These are phyloP conservation scores for Colletotrichum sublineola DNA, from an alignment of 2,329 filamentous ascomycete genomes.

Conservation along the genomic window DNA sequence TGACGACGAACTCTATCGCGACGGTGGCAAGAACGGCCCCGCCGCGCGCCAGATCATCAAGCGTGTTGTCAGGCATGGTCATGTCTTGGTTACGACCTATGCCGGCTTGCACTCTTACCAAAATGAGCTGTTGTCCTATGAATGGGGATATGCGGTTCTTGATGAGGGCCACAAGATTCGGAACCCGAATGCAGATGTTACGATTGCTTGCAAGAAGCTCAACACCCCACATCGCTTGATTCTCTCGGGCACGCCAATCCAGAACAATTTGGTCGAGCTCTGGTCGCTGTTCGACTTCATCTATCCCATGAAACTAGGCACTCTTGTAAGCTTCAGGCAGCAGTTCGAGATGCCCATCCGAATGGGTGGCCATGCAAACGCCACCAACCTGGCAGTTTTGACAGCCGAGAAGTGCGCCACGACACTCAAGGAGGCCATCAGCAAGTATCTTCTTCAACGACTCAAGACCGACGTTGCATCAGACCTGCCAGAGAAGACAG, in stretches of 20 bases:
- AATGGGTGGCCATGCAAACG: slow-evolving; percentile 94
- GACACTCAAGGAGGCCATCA: slow-evolving; percentile 92
- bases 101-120: slow-evolving; percentile 94
- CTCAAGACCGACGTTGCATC: slow-evolving; percentile 95
- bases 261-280: slow-evolving; percentile 94
- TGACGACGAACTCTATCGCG: slow-evolving; percentile 57
- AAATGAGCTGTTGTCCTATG: slow-evolving; percentile 81
- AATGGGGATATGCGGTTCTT: slow-evolving; percentile 94
- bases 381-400: slow-evolving; percentile 92
- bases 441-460: slow-evolving; percentile 90
- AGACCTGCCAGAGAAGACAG: slow-evolving; percentile 94
- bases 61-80: slow-evolving; percentile 84
- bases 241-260: slow-evolving; percentile 95
- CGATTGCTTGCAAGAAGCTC: slow-evolving; percentile 94
- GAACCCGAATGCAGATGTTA: slow-evolving; percentile 95
- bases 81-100: slow-evolving; percentile 96
- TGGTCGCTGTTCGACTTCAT: slow-evolving; percentile 99
- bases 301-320: slow-evolving; percentile 95
- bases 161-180: slow-evolving; percentile 99
- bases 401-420: slow-evolving; percentile 95
- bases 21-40: slow-evolving; percentile 59
- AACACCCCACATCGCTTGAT: slow-evolving; percentile 92
- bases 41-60: slow-evolving; percentile 85
- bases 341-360: slow-evolving; percentile 96
- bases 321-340: slow-evolving; percentile 87